Evolutionary conservation across 805 yeast genomes (phyloP), one percentile per base, ranked within the genome.

Genomic region (Trichomonascus vanleenenianus): DNA sequence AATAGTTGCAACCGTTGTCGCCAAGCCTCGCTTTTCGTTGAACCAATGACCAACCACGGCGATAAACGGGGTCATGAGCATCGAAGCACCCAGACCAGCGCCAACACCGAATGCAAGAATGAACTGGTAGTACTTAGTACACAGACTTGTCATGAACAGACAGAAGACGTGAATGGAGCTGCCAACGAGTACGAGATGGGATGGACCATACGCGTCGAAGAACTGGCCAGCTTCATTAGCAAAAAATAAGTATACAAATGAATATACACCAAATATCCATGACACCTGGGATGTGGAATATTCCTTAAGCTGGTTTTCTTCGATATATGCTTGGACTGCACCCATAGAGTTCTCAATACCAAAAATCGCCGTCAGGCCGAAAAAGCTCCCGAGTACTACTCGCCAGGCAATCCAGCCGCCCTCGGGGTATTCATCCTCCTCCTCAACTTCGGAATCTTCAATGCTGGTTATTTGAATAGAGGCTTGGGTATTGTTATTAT

Each of bases 21-120:
- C 82, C 48, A 71, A 66, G 1, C 82, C 87, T 54, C 88, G 67
- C 53, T 69, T 79, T 30, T 61, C 64, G 33, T 68, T 62, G 58
- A 81, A 83, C 81, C 85, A 83, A 49, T 83, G 85, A 20, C 80
- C 76, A 0, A 81, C 70, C 15, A 76, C 78, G 6, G 84, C 74
- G 2, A 82, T 68, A 33, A 78, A 59, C 0, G 87, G 86, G 6
- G 80, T 72, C 64, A 78, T 73, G 31, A 81, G 67, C 31, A 80
- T 63, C 1, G 83, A 83, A 31, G 75, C 70, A 0, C 85, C 86
- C 2, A 74, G 49, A 2, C 86, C 88, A 35, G 72, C 63, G 18
- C 74, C 65, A 1, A 81, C 51, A 2, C 79, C 76, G 55, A 81
- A 78, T 25, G 81, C 68, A 19, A 81, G 58, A 15, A 82, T 70